Conservation (phyloP, 805 yeast genomes). For the Suhomyces pyralidae region DNA sequence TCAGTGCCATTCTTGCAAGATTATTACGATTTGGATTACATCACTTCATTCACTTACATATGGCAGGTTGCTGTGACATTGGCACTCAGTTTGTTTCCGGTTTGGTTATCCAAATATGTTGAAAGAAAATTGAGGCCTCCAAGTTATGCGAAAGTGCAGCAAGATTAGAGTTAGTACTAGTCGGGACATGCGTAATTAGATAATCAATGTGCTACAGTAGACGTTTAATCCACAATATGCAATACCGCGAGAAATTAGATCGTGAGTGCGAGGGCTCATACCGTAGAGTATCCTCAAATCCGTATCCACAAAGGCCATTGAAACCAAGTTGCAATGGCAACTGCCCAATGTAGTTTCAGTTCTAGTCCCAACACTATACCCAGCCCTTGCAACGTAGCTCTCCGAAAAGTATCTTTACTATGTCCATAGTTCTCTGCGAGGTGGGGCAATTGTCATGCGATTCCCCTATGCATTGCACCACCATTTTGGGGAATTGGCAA, state of each 20-base stretch:
- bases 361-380: background rate
- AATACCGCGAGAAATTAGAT: background rate
- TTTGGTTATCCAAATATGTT: constrained; percentile 78
- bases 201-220: background rate
- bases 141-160: constrained; percentile 94
- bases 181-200: background rate
- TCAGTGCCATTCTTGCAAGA: constrained; percentile 83
- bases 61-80: constrained; percentile 71
- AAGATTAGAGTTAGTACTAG: constrained; percentile 36
- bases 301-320: background rate
- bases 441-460: background rate
- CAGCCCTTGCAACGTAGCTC: background rate
- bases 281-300: background rate
- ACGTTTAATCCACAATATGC: background rate
- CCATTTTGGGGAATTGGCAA: background rate
- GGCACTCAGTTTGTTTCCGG: constrained; percentile 75
- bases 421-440: background rate
- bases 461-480: background rate
- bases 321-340: background rate
- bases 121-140: constrained; percentile 85
- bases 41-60: constrained; percentile 53
- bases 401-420: background rate
- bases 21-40: constrained; percentile 74
- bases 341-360: background rate
- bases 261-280: background rate